These are phyloP conservation scores for Trichocomaceae sp. DNA, from an alignment of 2,329 filamentous ascomycete genomes.

Conservation along the genomic window DNA sequence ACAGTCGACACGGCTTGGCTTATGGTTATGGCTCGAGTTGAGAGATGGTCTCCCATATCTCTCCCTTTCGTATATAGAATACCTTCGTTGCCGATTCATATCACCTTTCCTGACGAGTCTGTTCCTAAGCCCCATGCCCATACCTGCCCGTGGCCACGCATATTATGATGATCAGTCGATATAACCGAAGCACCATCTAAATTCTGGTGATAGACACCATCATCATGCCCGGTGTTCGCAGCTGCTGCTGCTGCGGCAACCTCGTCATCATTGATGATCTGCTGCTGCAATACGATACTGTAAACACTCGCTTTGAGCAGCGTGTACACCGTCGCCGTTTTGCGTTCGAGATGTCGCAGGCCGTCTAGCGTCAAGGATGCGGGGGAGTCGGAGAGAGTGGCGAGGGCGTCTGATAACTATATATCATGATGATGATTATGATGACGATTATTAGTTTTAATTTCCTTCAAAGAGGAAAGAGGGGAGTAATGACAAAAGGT, in stretches of 20 bases:
- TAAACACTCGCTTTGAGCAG: constrained; percentile 97
- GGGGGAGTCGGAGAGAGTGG: constrained; percentile 56
- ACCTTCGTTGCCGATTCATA: neutral
- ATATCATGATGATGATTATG: neutral
- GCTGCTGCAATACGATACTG: constrained; percentile 95
- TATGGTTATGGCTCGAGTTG: neutral
- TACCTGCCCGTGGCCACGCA: constrained; percentile 15
- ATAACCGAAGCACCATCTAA: neutral
- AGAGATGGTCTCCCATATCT: neutral
- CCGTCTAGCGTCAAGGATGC: constrained; percentile 70
- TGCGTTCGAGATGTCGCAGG: constrained; percentile 79
- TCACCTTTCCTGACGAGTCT: no score
- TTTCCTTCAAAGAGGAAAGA: no score
- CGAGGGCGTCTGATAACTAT: constrained; percentile 41
- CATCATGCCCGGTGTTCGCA: neutral
- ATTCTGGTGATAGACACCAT: neutral
- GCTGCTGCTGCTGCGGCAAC: neutral
- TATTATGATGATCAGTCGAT: constrained; percentile 10
- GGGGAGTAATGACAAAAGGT: no score
- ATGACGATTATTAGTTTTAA: neutral
- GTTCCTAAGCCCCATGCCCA: constrained; percentile 11
- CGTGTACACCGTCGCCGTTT: constrained; percentile 92
- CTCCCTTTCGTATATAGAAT: neutral
- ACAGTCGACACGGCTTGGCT: no score
- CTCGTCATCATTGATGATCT: constrained; percentile 64